Conservation (phyloP, 192 early-diverging fungal species). For the Backusella psychrophila region DNA sequence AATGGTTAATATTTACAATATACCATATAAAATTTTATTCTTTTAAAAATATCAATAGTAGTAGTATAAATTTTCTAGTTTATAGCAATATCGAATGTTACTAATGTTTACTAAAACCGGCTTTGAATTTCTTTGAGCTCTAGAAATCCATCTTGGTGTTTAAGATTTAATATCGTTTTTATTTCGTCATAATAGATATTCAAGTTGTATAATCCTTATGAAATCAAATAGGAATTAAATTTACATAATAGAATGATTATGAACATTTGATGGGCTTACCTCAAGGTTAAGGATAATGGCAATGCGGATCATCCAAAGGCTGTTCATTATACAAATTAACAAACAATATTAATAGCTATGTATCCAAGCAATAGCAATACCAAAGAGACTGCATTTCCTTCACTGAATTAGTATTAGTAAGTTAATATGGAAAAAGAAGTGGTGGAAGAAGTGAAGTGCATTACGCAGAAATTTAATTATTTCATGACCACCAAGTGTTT, state of each 20-base stretch:
- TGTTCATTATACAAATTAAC: not conserved
- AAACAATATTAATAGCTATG: not conserved
- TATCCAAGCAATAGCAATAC: not conserved
- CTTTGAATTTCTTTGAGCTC: not conserved
- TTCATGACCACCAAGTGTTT: not conserved
- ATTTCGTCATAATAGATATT: not conserved
- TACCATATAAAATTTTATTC: not conserved
- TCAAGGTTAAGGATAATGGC: too few relatives aligned
- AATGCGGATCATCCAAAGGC: not conserved
- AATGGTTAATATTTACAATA: not conserved
- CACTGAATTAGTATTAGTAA: not conserved
- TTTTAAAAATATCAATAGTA: not conserved
- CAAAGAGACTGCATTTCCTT: not conserved
- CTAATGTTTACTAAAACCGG: not conserved
- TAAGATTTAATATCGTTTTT: not conserved
- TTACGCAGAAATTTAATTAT: not conserved
- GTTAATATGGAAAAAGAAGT: too few relatives aligned
- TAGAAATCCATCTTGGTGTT: not conserved
- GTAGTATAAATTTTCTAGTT: not conserved
- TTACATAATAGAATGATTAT: not conserved
- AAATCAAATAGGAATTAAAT: not conserved
- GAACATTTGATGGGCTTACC: too few relatives aligned
- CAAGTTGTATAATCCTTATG: not conserved
- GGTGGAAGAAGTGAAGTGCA: not conserved
- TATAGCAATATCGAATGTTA: not conserved